Evolutionary conservation across 768 basidiomycete species (phyloP).

Genomic region (Auricularia heimuer): DNA sequence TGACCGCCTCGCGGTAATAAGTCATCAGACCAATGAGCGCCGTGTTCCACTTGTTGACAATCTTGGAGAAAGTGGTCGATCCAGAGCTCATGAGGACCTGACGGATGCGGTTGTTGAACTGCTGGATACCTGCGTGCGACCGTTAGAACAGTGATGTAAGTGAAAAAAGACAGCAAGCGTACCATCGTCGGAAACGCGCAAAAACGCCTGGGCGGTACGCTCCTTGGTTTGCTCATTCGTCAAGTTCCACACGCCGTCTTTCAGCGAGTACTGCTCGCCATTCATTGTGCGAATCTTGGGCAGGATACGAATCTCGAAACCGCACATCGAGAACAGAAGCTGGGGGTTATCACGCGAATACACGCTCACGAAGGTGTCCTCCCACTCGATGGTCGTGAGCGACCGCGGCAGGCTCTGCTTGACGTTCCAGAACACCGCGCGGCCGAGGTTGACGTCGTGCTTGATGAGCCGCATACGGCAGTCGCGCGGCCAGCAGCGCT

Average conservation of each 20-base stretch:
- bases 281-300: conserved; percentile 94
- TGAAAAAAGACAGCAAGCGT: conserved; percentile 8
- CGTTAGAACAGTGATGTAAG: conserved; percentile 5
- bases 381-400: conserved; percentile 98
- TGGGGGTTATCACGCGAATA: conserved; percentile 98
- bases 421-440: conserved; percentile 99
- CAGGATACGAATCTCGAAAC: conserved; percentile 96
- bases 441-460: conserved; percentile 96
- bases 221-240: conserved; percentile 97
- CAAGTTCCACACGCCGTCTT: conserved; percentile 93
- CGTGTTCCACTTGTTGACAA: conserved; percentile 97
- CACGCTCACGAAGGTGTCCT: conserved; percentile 93
- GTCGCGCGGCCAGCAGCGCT: conserved; percentile 98
- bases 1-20: conserved; percentile 95
- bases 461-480: conserved; percentile 99
- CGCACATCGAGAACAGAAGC: conserved; percentile 94
- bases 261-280: conserved; percentile 94
- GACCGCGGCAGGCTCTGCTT: conserved; percentile 94
- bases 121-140: conserved; percentile 59
- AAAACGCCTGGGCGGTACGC: conserved; percentile 93
- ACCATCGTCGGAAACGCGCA: conserved; percentile 95
- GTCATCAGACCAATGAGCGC: conserved; percentile 95
- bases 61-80: conserved; percentile 97
- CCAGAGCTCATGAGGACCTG: conserved; percentile 98
- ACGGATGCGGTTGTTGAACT: conserved; percentile 95